Evolutionary conservation across 345 rosid species (phyloP), one percentile per base, ranked within the genome.

Genomic region (Corchorus capsularis): DNA sequence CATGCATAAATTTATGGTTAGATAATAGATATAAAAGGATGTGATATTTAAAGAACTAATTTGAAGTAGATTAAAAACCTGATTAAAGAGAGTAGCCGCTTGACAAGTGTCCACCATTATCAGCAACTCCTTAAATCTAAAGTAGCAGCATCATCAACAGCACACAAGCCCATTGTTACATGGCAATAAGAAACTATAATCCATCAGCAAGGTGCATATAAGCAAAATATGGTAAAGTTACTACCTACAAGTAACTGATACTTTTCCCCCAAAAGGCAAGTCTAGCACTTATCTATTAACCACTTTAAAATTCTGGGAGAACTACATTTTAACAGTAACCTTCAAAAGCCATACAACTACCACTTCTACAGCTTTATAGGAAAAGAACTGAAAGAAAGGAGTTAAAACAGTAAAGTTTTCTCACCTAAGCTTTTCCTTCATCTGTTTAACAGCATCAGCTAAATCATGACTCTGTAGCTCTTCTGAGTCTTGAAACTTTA

Each of bases 21-120:
- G 46, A 17, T 3, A 65, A 5, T 11, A 53, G 35, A 17, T 3
- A 15, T 13, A 5, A 35, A 50, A 54, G n/a, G 34, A 3, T 47
- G 32, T 52, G 34, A 70, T 35, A 49, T 69, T 50, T 69, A 59
- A 43, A 52, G 8, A 69, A 34, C 27, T 17, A 70, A 59, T 46
- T 22, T 13, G 11, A 75, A 37, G 39, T 72, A 57, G 77, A 79
- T 64, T 14, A 77, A 68, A 70, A 60, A 95, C 99, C 97, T 96
- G 98, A 78, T 89, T 86, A 80, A 93, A 96, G 75, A 96, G 97
- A 80, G 99, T 96, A 71, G 98, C 92, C 67, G 98, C 99, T 90
- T 96, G 99, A 82, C 99, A 96, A 78, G 98, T 96, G 80, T 96
- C 99, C 85, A 93, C 98, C 98, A 96, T 92, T 83, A 96, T 90